Evolutionary conservation across 441 rosid genomes (phyloP).

Genomic region (Dalechampia spathulata): DNA sequence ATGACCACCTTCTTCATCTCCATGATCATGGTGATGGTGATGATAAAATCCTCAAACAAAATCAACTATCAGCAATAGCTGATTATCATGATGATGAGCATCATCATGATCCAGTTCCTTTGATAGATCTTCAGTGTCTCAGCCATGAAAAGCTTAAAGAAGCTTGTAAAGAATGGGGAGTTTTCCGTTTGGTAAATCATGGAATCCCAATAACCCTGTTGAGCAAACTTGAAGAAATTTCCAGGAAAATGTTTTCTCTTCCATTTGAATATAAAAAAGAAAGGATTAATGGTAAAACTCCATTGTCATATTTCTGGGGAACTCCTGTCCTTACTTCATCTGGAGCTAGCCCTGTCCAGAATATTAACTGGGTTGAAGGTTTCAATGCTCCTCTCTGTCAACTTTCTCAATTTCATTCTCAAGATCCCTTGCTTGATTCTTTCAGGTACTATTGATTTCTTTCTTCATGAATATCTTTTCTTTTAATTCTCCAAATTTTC

Average conservation of each 20-base stretch:
- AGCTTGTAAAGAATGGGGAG: slow-evolving; percentile 63
- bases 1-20: background rate
- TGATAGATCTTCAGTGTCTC: slow-evolving; percentile 38
- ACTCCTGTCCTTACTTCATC: slow-evolving; percentile 48
- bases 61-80: background rate
- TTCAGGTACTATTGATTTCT: slow-evolving; percentile 38
- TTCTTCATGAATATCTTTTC: too few species aligned
- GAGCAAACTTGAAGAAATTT: slow-evolving; percentile 30
- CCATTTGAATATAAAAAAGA: slow-evolving; percentile 48
- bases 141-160: slow-evolving; percentile 34
- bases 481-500: too few species aligned
- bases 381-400: slow-evolving; percentile 41
- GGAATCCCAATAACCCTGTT: slow-evolving; percentile 43
- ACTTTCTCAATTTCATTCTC: slow-evolving; percentile 25
- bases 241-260: slow-evolving; percentile 33
- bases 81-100: too few species aligned
- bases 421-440: slow-evolving; percentile 26
- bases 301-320: slow-evolving; percentile 70
- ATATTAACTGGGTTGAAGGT: slow-evolving; percentile 56
- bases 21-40: background rate
- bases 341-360: slow-evolving; percentile 35
- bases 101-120: slow-evolving; percentile 25
- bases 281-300: slow-evolving; percentile 19
- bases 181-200: slow-evolving; percentile 64
- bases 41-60: background rate